phyloP scores from a whole-genome alignment of 73 alveolate genomes.

The Paramecium octaurelia region DNA sequence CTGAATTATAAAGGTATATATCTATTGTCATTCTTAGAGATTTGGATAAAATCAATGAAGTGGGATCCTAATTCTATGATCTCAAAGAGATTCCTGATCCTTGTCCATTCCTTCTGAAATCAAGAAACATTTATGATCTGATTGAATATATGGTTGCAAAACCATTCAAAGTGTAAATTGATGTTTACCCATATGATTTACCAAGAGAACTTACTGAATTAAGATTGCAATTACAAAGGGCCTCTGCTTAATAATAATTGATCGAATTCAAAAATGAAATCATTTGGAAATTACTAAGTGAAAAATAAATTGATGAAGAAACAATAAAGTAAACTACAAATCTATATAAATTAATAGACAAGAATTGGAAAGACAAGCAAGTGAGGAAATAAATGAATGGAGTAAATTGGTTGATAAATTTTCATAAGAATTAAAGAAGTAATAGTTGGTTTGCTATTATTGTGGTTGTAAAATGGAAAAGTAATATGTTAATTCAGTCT shows the following conservation, averaged over 20 bases:
- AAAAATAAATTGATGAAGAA: constrained; percentile 44
- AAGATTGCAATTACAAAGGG: constrained; percentile 35
- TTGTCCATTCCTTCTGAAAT: constrained; percentile 34
- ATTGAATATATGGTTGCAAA: constrained; percentile 57
- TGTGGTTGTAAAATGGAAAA: constrained; percentile 59
- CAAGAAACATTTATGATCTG: constrained; percentile 49
- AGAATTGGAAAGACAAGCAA: constrained; percentile 56
- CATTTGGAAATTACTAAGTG: constrained; percentile 46
- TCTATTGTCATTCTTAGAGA: constrained; percentile 58
- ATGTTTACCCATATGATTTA: constrained; percentile 57
- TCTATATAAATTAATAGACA: neutral
- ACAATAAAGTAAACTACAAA: neutral
- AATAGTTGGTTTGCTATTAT: constrained; percentile 33
- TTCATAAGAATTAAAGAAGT: constrained; percentile 42
- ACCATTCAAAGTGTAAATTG: constrained; percentile 54
- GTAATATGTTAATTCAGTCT: constrained; percentile 40
- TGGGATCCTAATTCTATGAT: constrained; percentile 53
- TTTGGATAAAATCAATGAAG: constrained; percentile 90
- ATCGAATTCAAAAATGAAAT: constrained; percentile 53
- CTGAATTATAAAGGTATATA: constrained; percentile 81
- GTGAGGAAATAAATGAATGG: constrained; percentile 61
- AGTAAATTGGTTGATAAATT: constrained; percentile 40
- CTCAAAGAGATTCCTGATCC: constrained; percentile 50
- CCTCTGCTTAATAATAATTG: constrained; percentile 34
- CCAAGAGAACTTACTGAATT: constrained; percentile 63